Evolutionary conservation across 176 grass and related monocot genomes (phyloP).

Genomic region (Rhynchospora pubera): DNA sequence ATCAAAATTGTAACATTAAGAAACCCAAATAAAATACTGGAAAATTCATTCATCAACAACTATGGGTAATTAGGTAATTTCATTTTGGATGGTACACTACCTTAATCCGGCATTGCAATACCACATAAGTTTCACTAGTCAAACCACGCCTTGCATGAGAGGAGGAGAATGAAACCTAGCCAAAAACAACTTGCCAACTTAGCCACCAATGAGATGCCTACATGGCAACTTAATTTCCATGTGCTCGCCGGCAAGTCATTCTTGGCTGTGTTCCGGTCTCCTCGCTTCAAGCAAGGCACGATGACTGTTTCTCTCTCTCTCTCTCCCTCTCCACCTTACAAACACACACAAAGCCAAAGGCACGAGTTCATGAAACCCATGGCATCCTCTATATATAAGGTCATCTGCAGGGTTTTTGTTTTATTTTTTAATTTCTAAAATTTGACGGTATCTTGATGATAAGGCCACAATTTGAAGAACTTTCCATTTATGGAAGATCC

Average conservation of each 20-base stretch:
- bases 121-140: background rate
- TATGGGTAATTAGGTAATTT: too few relatives aligned
- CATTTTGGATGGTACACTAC: too few relatives aligned
- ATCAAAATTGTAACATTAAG: too few relatives aligned
- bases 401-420: background rate
- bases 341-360: background rate
- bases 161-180: conserved; percentile 68
- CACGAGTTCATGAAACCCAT: background rate
- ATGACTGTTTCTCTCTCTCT: background rate
- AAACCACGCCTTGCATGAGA: conserved; percentile 46
- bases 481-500: conserved; percentile 5
- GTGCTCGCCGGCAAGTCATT: conserved; percentile 58
- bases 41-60: too few relatives aligned
- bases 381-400: conserved; percentile 6
- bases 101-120: too few relatives aligned
- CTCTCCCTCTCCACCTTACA: background rate
- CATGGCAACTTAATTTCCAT: background rate
- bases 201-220: conserved; percentile 1
- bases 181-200: conserved; percentile 56
- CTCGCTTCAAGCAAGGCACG: conserved; percentile 45
- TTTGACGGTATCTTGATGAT: background rate
- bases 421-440: background rate
- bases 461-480: conserved; percentile 5
- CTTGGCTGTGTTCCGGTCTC: conserved; percentile 74
- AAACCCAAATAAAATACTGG: too few relatives aligned